Base-by-base conservation (phyloP, 257 asterid species). In the Orobanche coerulescens region DNA sequence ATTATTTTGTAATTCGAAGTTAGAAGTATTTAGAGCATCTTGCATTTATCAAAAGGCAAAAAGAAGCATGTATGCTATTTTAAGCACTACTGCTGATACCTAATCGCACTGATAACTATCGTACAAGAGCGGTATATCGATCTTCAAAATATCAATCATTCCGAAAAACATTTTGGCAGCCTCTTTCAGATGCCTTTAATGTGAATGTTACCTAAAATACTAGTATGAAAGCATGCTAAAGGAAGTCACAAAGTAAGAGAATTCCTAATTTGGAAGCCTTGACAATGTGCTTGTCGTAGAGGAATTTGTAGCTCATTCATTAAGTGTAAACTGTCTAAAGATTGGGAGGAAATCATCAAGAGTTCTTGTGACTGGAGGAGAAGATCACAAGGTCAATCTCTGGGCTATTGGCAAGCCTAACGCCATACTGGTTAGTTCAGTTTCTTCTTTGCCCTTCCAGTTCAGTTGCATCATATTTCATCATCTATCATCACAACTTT, bases 391-490 rank as follows among this genome's bases (percentile, higher is more conserved):
- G 76, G 98, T 92, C 76, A 92, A 92, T 64, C 94, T 88, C 7
- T 92, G 98, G 98, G 86, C 98, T 70, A 92, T 92, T 66, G 96
- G 98, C 74, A 92, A 92, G 91, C 98, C 98, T 60, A 86, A 92
- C 34, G 90, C 98, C 68, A 77, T 88, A 71, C 72, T 84, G 98
- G 98, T 92, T 66, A 73, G 96, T 81, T 71, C 54, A 69, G 15
- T 74, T 11, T 58, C 33, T 28, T 68, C 25, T 19, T 74, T 52
- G 13, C 37, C 36, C 58, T 53, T 30, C 31, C 33, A 39, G 51
- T 61, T 53, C 48, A 28, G 51, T 10, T 71, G 26, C 26, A 44
- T 73, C 59, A 4, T 48, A 53, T 37, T 64, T 56, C 42, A 16
- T 56, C 56, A 47, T 54, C 2, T 49, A 16, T 56, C 56, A 47